Conservation (phyloP, 129 eudicot species). For the Flaveria brownii region DNA sequence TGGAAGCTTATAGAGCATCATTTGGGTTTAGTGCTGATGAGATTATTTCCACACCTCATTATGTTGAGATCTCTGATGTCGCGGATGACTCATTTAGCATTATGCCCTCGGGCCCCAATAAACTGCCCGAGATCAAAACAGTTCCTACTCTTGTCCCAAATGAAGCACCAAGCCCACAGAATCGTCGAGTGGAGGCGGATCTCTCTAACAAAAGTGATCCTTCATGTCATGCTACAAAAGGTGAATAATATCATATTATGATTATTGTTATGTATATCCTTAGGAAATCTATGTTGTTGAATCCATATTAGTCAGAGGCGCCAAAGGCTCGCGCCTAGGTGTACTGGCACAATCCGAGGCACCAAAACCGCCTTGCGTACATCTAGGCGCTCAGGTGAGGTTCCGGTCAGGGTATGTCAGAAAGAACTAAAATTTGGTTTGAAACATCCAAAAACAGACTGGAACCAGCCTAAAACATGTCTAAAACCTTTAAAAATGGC, state of each 20-base stretch:
- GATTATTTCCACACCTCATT: slow-evolving; percentile 75
- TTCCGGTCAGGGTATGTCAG: no score
- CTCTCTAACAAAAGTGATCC: slow-evolving; percentile 27
- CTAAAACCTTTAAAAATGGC: no score
- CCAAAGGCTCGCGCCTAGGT: no score
- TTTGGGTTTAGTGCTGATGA: slow-evolving; percentile 99
- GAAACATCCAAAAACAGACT: no score
- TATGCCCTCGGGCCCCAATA: slow-evolving; percentile 49
- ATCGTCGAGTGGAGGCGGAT: slow-evolving; percentile 29
- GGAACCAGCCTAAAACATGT: no score
- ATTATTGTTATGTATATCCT: background rate
- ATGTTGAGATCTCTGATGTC: slow-evolving; percentile 83
- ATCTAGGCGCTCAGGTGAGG: no score
- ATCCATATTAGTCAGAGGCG: no score
- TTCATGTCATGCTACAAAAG: slow-evolving; percentile 43
- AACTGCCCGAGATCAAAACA: slow-evolving; percentile 43
- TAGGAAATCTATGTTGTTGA: no score
- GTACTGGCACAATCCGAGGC: no score
- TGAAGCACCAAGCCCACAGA: slow-evolving; percentile 33
- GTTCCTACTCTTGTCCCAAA: slow-evolving; percentile 7
- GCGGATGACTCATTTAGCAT: slow-evolving; percentile 72
- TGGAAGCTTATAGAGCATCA: slow-evolving; percentile 97
- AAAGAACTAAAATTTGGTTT: no score
- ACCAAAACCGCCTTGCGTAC: no score
- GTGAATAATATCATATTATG: slow-evolving; percentile 37